Base-by-base conservation (phyloP, 805 yeast genomes). In the Candida fluviatilis region DNA sequence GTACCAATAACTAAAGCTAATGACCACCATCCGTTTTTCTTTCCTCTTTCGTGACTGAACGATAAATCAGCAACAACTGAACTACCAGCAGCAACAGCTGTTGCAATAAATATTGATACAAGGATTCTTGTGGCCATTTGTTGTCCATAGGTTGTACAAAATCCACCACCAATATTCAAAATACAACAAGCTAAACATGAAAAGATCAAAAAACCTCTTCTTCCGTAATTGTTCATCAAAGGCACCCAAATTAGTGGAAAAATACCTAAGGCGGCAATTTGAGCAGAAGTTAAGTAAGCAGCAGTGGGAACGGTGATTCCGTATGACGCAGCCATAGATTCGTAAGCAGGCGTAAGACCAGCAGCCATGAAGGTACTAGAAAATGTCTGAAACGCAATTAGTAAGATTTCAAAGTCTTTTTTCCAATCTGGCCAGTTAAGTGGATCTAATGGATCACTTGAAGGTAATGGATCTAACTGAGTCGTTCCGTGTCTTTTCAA, bases 361-460 rank as follows among this genome's bases (percentile, higher is more conserved):
- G 52, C 50, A 18, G 52, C 52, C 49, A 48, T 45, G 30, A 47
- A 48, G 10, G 52, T 48, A 12, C 41, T 32, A 11, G 40, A 28
- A 24, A 48, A 48, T 11, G 50, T 41, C 17, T 47, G 45, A 34
- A 47, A 48, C 4, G 50, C 45, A 21, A 47, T 41, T 38, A 47
- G 39, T 12, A 31, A 15, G 7, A 47, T 31, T 26, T 45, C 46
- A 18, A 33, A 17, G 16, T 31, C 23, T 19, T 48, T 48, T 19
- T 31, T 34, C 39, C 44, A 33, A 10, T 38, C 34, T n/a, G 48
- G 43, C 51, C 51, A 48, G 17, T 48, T 48, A 21, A 48, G 42
- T 6, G 51, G 51, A 32, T 48, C 51, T 26, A 38, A 31, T 13
- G 42, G 47, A 35, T 42, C 39, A 19, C 21, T 23, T 13, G 47